Base-by-base conservation (phyloP, 768 basidiomycete genomes). In the Tricholoma matsutake region DNA sequence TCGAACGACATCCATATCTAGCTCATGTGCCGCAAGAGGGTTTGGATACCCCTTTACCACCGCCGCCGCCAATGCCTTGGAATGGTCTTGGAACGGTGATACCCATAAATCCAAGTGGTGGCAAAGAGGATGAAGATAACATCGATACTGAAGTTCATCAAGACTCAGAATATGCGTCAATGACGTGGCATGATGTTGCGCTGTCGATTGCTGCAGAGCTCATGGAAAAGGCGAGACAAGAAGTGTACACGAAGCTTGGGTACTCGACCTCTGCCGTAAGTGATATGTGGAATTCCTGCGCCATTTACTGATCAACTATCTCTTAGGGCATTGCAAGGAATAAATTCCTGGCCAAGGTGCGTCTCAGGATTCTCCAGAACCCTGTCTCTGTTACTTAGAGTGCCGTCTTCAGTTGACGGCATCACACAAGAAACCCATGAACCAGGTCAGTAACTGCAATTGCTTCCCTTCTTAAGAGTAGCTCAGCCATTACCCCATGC, bases 201-300 rank as follows among this genome's bases (percentile, higher is more conserved):
- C 73, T 99, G 28, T 89, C 89, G 4, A 86, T 98, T 52, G 96
- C 87, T 2, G 94, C 94, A 3, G 92, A 92, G 68, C 69, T 96
- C 29, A 95, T 97, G 87, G 73, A 76, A n/a, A 85, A 82, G 59
- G 83, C 91, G 49, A 79, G 95, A 64, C 77, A 78, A 56, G 85
- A 87, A 56, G 86, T 98, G 8, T 79, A 80, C 56, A 74, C 77
- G 25, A 81, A 84, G 66, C 80, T 98, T 29, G 91, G 94, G 14
- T 99, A 99, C 69, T 94, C 93, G n/a, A 94, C 89, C 45, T 95
- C 93, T 56, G 94, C 95, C 11, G 94, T 94, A 65, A 65, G 89
- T 76, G 10, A 53, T 54, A 14, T 35, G 34, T 1, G 10, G 45
- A 25, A 59, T 32, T 18, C 56, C 22, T 29, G 11, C 10, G 14